Conservation (phyloP, 306 rosid genomes). For the Quercus aquifolioides region DNA sequence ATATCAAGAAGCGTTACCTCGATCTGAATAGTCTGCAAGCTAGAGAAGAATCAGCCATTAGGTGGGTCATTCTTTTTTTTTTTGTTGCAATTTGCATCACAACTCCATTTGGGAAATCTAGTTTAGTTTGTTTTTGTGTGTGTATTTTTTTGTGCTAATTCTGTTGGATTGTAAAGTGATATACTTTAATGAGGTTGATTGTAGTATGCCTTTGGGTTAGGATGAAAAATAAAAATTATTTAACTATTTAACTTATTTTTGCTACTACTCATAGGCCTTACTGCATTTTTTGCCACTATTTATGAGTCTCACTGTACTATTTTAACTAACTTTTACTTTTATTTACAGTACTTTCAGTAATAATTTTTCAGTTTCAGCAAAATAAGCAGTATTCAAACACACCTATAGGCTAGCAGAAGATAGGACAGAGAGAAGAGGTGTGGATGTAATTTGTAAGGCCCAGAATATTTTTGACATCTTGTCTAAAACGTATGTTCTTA, state of each 20-base stretch:
- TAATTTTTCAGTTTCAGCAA: too few relatives aligned
- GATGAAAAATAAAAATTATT: too few relatives aligned
- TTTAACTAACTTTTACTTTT: too few relatives aligned
- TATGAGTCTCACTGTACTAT: too few relatives aligned
- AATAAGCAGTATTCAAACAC: too few relatives aligned
- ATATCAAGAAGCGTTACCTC: conserved; percentile 45
- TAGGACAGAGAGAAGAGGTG: conserved; percentile 86
- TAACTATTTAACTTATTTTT: too few relatives aligned
- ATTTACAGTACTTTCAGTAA: too few relatives aligned
- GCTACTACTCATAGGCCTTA: too few relatives aligned
- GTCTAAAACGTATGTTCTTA: conserved; percentile 74
- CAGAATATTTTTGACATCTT: conserved; percentile 87
- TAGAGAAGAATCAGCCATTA: conserved; percentile 65
- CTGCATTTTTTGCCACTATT: too few relatives aligned
- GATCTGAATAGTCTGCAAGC: conserved; percentile 71
- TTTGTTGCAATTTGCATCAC: neutral
- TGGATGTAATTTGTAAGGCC: conserved; percentile 81
- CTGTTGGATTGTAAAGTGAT: neutral
- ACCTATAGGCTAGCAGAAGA: conserved; percentile 68
- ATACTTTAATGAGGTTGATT: conserved; percentile 1
- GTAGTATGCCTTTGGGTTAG: neutral
- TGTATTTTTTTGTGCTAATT: neutral
- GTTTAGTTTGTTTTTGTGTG: neutral
- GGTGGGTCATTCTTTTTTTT: conserved; percentile 33
- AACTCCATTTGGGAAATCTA: neutral